These are phyloP conservation scores for Magnaporthiopsis incrustans DNA, from an alignment of 2,329 filamentous ascomycete species.

Conservation along the genomic window DNA sequence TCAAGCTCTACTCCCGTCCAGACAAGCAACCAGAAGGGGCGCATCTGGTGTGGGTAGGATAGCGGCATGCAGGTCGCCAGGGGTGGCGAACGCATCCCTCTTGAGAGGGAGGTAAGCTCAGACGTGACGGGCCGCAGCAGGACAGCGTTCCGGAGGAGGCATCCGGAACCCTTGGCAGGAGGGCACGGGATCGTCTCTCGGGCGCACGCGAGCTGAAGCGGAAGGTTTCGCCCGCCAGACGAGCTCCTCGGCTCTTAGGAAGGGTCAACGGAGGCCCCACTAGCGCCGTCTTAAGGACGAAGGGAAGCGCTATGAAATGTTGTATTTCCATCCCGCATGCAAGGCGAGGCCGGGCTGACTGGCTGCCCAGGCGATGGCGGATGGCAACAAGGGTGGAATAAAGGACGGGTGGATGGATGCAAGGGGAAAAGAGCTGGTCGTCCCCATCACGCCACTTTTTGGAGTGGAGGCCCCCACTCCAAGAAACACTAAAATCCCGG, in stretches of 20 bases:
- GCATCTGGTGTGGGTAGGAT: neutral
- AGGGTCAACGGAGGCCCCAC: neutral
- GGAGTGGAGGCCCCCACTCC: neutral
- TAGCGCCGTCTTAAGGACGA: neutral
- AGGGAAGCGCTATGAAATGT: neutral
- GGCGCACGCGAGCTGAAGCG: too few relatives aligned
- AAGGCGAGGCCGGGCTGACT: too few relatives aligned
- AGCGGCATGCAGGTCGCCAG: neutral
- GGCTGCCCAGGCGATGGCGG: neutral
- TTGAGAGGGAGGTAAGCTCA: neutral
- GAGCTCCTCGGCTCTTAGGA: neutral
- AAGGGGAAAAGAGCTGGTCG: neutral
- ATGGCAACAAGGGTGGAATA: neutral
- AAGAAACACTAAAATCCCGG: neutral
- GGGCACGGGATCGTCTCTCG: too few relatives aligned
- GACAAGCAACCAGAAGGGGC: neutral
- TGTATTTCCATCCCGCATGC: too few relatives aligned
- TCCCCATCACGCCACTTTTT: constrained; percentile 1
- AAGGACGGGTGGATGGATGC: neutral
- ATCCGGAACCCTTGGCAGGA: neutral
- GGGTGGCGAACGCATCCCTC: too few relatives aligned
- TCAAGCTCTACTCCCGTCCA: neutral
- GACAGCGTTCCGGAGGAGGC: too few relatives aligned
- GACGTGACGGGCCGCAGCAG: neutral
- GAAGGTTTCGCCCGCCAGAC: too few relatives aligned